phyloP scores from a whole-genome alignment of 2,329 filamentous ascomycete species.

The Epichloe gansuensis region DNA sequence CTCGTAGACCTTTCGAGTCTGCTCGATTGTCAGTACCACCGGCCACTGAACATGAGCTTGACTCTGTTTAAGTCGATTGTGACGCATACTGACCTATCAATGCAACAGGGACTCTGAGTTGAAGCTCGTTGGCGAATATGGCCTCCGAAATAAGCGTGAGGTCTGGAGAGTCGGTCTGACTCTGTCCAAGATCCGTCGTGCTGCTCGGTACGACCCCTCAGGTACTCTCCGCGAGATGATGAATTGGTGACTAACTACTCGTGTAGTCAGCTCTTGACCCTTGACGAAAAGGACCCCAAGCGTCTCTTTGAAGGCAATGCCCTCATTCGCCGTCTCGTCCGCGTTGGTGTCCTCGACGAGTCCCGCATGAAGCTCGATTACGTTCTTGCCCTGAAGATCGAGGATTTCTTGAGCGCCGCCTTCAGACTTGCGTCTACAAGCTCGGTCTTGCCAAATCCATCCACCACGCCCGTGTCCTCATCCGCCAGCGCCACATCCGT shows the following conservation, averaged over 20 bases:
- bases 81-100: conserved; percentile 52
- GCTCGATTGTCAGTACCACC: conserved; percentile 95
- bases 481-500: conserved; percentile 98
- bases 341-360: conserved; percentile 99
- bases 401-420: conserved; percentile 99
- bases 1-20: conserved; percentile 96
- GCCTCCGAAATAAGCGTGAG: conserved; percentile 99
- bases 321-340: conserved; percentile 98
- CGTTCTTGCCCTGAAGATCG: conserved; percentile 96
- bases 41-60: conserved; percentile 99
- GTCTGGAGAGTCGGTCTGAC: conserved; percentile 99
- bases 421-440: conserved; percentile 99
- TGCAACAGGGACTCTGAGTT: conserved; percentile 86
- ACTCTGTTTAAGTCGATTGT: conserved; percentile 91
- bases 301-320: conserved; percentile 99
- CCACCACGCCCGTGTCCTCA: conserved; percentile 99
- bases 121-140: conserved; percentile 99
- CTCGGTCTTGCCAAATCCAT: conserved; percentile 99
- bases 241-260: conserved; percentile 13
- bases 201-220: conserved; percentile 65
- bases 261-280: conserved; percentile 91
- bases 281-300: conserved; percentile 99
- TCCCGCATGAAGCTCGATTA: conserved; percentile 99
- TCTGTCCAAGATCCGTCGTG: conserved; percentile 99
- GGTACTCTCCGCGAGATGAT: not conserved